Evolutionary conservation across 2,329 filamentous ascomycete genomes (phyloP), one percentile per base, ranked within the genome.

Genomic region (Xylariaceae sp.): DNA sequence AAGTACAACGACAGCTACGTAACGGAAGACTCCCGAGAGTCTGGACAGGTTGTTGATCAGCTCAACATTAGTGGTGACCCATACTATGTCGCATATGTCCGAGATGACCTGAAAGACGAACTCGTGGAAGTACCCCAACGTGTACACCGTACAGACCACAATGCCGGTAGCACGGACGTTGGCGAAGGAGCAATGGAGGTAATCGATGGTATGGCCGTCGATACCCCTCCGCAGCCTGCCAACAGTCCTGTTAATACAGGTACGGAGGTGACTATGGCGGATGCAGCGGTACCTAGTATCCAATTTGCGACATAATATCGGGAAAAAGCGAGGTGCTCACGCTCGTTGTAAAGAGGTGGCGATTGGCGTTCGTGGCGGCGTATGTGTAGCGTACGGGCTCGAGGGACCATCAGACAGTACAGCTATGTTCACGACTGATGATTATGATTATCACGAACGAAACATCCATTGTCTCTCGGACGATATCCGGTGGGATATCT

Each of bases 1-100:
- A 91, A 90, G 70, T 99, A 97, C 79, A 99, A 99, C 71, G 94
- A 99, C 69, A 88, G 88, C 56, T 82, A 81, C 13, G 92, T 99
- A 23, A 87, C 84, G 2, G 85, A 89, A 64, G 78, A 82, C 60
- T 82, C 85, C 30, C 77, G 79, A 11, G 82, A 89, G 67, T 79
- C 82, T 6, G 78, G 80, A 13, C 83, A 88, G 53, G 89, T 96
- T 47, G 86, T 94, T 64, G 79, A 83, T 23, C 80, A 83, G 62
- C 80, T 89, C 53, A 85, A 84, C 61, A 82, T 77, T 9, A 86
- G 76, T 74, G 89, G 90, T 3, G 92, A 91, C 53, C 90, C 91
- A 1, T 92, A 91, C 70, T 91, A 89, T 70, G 81, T 94, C 18
- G 90, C 92, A 48, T 95, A 95, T 68, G 87, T 95, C n/a, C 81